A percentile compares a stretch with the other conserved stretches of the same genome.
These are phyloP conservation scores for Fusarium hostae DNA, from an alignment of 2,329 filamentous ascomycete species.

Conservation along the genomic window DNA sequence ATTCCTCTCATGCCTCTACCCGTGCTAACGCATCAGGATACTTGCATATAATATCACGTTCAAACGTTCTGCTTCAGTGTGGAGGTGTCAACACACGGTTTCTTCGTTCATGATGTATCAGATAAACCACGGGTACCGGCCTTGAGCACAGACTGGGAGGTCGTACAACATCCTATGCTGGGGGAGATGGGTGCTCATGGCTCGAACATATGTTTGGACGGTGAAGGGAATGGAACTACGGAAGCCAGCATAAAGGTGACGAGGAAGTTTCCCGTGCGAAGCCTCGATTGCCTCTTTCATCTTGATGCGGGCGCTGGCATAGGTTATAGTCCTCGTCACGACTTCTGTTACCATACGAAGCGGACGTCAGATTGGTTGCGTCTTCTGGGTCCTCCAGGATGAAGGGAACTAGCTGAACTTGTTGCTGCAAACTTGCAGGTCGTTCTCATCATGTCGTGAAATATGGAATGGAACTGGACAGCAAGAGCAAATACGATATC, in stretches of 20 bases:
- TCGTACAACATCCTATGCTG: constrained; percentile 17
- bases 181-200: not conserved
- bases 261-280: constrained; percentile 10
- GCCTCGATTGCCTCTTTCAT: constrained; percentile 1
- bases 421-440: not conserved
- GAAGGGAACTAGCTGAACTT: not conserved
- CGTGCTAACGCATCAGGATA: constrained; percentile 14
- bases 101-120: not conserved
- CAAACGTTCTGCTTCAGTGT: not conserved
- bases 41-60: not conserved
- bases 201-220: not conserved
- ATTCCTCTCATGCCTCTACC: constrained; percentile 24
- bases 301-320: constrained; percentile 25
- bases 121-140: constrained; percentile 14
- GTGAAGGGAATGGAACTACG: constrained; percentile 16
- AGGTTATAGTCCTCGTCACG: not conserved
- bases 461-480: not conserved
- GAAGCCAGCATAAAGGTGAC: constrained; percentile 14
- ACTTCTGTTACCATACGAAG: not conserved
- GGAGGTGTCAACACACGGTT: not conserved
- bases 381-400: not conserved
- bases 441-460: not conserved
- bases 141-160: constrained; percentile 7
- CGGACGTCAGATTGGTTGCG: not conserved
- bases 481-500: not conserved